Evolutionary conservation across 148 eudicot genomes (phyloP).

Genomic region (Limonium bicolor): DNA sequence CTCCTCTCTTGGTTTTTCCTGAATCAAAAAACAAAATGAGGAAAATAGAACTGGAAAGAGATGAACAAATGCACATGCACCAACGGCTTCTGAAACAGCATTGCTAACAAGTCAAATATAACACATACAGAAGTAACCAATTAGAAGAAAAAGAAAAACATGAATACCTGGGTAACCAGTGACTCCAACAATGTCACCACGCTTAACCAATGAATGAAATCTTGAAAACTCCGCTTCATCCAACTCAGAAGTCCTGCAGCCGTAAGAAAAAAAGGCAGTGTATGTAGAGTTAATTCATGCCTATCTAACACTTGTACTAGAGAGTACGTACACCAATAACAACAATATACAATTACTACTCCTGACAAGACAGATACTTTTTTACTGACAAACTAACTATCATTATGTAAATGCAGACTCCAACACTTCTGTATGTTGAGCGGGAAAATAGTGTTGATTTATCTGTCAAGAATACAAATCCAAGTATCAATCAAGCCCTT

Average conservation of each 20-base stretch:
- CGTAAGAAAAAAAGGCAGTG: too few species aligned
- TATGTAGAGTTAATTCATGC: too few species aligned
- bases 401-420: too few species aligned
- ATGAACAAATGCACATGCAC: background rate
- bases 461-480: too few species aligned
- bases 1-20: constrained; percentile 94
- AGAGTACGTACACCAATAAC: too few species aligned
- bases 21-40: background rate
- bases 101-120: background rate
- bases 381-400: too few species aligned
- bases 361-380: too few species aligned
- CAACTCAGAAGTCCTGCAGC: constrained; percentile 53
- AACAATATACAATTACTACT: too few species aligned
- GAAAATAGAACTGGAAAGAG: background rate
- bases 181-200: constrained; percentile 90
- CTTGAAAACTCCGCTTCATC: constrained; percentile 57
- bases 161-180: constrained; percentile 75
- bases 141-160: background rate
- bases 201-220: constrained; percentile 66
- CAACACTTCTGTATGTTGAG: too few species aligned
- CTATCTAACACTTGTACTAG: too few species aligned
- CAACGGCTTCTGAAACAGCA: background rate
- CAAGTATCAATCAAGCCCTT: too few species aligned
- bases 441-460: too few species aligned
- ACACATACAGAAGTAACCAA: background rate